Evolutionary conservation across 2,329 filamentous ascomycete genomes (phyloP), one percentile per base, ranked within the genome.

Genomic region (Fusarium bulbicola): DNA sequence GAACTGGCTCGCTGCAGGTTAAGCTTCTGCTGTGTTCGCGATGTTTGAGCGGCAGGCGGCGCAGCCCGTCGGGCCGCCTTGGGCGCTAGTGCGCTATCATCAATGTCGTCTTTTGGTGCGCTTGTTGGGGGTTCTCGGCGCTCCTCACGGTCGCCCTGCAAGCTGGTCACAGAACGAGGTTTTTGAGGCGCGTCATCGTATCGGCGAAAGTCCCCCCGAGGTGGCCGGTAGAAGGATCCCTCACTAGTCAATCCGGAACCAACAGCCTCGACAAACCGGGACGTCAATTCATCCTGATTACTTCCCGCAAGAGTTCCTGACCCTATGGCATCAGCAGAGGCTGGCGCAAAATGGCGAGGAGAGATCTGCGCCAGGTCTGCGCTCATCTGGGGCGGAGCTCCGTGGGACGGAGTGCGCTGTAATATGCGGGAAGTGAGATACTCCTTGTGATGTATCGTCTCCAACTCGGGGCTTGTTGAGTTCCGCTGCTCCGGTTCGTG

Each of bases 1-100:
- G 92, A 93, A 78, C 91, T 92, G 36, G 91, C 92, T 42, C 92
- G 88, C 78, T 94, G 92, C 4, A 94, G 86, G 81, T 93, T 92
- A 20, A 94, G 84, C 77, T 94, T 94, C 79, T 94, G 92, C 81
- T 94, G 92, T 3, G 91, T 93, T 20, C 92, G 87, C 60, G 91
- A 93, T 73, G 89, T 86, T 66, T 90, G 87, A 3, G 86, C 86
- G 2, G 85, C 80, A 3, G 83, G 82, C 4, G 82, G 81, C 24
- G 76, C 84, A 71, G 74, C 81, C 71, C 83, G 81, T 75, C 76
- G 82, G 76, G 72, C 84, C 76, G 79, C 80, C 78, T 83, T 84
- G 32, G 85, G 86, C 7, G 85, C 83, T 20, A 89, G 79, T 40
- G 84, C 86, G 63, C 86, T 87, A 61, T 85, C 82, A 16, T 83